phyloP scores from a whole-genome alignment of 768 basidiomycete genomes.

The Leccinum sublutescens region DNA sequence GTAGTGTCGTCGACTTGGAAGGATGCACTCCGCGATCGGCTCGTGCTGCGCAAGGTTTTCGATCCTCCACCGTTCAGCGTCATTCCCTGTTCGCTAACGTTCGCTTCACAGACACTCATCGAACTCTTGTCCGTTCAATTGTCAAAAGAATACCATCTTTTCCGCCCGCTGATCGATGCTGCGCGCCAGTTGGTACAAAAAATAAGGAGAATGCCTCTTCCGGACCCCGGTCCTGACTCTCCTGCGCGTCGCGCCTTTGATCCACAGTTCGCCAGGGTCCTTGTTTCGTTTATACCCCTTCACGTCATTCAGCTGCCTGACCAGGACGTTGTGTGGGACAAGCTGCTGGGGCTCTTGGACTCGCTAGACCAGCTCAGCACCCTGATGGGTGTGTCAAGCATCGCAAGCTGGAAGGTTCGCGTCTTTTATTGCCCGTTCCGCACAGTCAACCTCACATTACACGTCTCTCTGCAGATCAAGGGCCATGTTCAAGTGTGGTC shows the following conservation, averaged over 20 bases:
- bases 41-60: conserved; percentile 57
- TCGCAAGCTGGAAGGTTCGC: conserved; percentile 64
- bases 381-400: conserved; percentile 40
- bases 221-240: conserved; percentile 43
- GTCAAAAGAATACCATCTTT: conserved; percentile 25
- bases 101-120: conserved; percentile 19
- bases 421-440: background rate
- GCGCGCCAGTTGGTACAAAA: conserved; percentile 19
- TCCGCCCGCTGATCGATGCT: conserved; percentile 16
- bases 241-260: conserved; percentile 59
- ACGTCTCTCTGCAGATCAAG: conserved; percentile 35
- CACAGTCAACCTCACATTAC: background rate
- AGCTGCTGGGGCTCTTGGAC: conserved; percentile 48
- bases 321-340: conserved; percentile 50
- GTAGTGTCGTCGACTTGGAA: conserved; percentile 50
- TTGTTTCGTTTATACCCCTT: conserved; percentile 68
- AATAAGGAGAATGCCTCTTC: conserved; percentile 29
- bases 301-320: conserved; percentile 54
- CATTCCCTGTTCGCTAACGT: conserved; percentile 5
- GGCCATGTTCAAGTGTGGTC: conserved; percentile 53
- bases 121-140: conserved; percentile 27
- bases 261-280: conserved; percentile 60
- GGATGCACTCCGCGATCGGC: conserved; percentile 48
- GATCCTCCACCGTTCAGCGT: background rate
- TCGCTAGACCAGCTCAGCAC: conserved; percentile 53